Conservation (phyloP, 129 eudicot genomes). For the Chrysanthemum lavandulifolium region DNA sequence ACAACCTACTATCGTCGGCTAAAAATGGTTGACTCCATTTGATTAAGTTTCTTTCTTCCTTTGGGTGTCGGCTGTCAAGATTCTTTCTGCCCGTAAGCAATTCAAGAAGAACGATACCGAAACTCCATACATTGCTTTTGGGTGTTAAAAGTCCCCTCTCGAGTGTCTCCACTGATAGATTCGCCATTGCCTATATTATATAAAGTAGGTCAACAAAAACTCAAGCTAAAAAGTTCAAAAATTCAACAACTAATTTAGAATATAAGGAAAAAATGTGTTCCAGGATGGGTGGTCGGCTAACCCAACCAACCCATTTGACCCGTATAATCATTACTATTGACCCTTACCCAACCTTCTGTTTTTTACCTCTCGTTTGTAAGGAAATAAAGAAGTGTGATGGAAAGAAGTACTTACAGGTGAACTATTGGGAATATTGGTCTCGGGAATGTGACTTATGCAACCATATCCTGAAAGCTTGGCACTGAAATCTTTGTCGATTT, state of each 20-base stretch:
- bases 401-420: conserved; percentile 32
- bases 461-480: conserved; percentile 98
- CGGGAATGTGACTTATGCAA: conserved; percentile 77
- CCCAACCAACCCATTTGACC: too few relatives aligned
- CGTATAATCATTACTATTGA: too few relatives aligned
- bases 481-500: conserved; percentile 93
- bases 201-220: background rate
- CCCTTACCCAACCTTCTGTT: too few relatives aligned
- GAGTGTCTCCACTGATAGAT: conserved; percentile 74
- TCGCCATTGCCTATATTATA: conserved; percentile 59
- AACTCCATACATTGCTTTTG: conserved; percentile 93
- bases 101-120: conserved; percentile 87
- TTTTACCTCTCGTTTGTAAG: too few relatives aligned
- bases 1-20: conserved; percentile 80
- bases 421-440: conserved; percentile 53
- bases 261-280: too few relatives aligned
- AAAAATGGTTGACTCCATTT: conserved; percentile 89
- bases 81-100: conserved; percentile 83
- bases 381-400: too few relatives aligned
- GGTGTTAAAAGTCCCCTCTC: conserved; percentile 90
- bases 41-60: conserved; percentile 83
- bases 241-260: too few relatives aligned
- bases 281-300: too few relatives aligned
- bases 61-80: conserved; percentile 69
- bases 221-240: too few relatives aligned